phyloP scores from a whole-genome alignment of 129 eudicot genomes.

The Artemisia annua region DNA sequence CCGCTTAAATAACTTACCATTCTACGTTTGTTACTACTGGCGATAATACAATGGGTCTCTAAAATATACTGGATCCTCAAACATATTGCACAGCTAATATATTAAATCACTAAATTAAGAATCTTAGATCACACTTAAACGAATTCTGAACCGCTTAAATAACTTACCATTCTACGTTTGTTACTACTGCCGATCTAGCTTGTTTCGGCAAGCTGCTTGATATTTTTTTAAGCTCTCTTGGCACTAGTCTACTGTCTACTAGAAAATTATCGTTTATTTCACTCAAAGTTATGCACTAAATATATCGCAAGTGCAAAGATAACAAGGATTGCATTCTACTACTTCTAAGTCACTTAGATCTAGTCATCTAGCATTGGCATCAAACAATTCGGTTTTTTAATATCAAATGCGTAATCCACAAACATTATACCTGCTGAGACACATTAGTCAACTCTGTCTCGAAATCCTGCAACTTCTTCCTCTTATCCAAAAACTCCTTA shows the following conservation, averaged over 20 bases:
- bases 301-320: too few species aligned
- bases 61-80: not conserved
- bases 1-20: too few species aligned
- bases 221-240: too few species aligned
- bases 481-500: slow-evolving; percentile 79
- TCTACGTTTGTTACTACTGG: too few species aligned
- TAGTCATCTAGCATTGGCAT: not conserved
- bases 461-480: slow-evolving; percentile 63
- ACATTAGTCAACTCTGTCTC: slow-evolving; percentile 72
- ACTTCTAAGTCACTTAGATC: not conserved
- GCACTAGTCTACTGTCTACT: not conserved
- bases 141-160: not conserved
- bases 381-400: not conserved
- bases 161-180: too few species aligned
- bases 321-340: not conserved
- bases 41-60: not conserved
- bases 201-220: too few species aligned
- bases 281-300: not conserved
- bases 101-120: not conserved
- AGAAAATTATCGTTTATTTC: not conserved
- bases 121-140: slow-evolving; percentile 3
- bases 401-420: not conserved
- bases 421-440: slow-evolving; percentile 68
- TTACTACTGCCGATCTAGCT: not conserved
- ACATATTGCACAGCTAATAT: not conserved